Conservation (phyloP, 2,329 filamentous ascomycete genomes). For the Plenodomus tracheiphilus region DNA sequence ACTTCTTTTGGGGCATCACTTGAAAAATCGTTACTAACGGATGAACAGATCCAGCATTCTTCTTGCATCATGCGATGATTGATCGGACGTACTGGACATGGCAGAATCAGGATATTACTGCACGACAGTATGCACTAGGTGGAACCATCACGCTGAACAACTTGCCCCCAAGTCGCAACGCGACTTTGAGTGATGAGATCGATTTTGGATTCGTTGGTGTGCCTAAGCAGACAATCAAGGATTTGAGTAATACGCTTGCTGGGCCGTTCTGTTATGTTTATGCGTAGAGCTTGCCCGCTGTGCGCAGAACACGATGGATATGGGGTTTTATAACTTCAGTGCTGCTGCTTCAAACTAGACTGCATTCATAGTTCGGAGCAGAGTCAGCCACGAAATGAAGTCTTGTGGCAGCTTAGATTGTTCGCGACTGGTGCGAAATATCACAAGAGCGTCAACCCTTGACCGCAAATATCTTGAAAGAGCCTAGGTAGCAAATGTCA, state of each 20-base stretch:
- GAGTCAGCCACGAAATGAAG: no score
- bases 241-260: conserved; percentile 49
- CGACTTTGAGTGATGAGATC: conserved; percentile 50
- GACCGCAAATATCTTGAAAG: conserved; percentile 57
- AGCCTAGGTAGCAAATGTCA: no score
- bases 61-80: conserved; percentile 52
- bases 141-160: conserved; percentile 53
- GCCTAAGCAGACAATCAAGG: conserved; percentile 33
- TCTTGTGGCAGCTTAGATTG: no score
- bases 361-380: no score
- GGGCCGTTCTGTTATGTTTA: conserved; percentile 55
- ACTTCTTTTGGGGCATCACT: no score
- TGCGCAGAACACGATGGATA: no score
- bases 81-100: conserved; percentile 56
- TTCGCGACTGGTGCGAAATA: no score
- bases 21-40: no score
- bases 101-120: conserved; percentile 51
- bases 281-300: conserved; percentile 6
- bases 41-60: conserved; percentile 1
- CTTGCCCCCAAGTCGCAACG: conserved; percentile 48
- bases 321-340: no score
- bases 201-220: conserved; percentile 44
- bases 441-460: conserved; percentile 30
- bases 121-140: conserved; percentile 45
- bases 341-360: no score